Conservation (phyloP, 208 protist genomes). For the Leishmania tropica region DNA sequence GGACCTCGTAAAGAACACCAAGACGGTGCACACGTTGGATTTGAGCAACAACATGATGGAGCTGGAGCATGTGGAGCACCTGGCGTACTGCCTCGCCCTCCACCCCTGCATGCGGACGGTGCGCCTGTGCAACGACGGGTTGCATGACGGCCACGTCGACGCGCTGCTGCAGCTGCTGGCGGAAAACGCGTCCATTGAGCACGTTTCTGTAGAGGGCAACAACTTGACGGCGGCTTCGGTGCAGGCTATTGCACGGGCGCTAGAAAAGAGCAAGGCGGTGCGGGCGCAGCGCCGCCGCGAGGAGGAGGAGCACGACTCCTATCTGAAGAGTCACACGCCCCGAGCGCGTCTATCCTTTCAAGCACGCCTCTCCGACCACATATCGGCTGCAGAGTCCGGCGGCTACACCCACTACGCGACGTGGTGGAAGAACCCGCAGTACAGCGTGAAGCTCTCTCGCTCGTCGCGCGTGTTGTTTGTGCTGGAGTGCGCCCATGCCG, state of each 20-base stretch:
- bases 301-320: constrained; percentile 22
- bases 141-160: constrained; percentile 66
- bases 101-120: constrained; percentile 72
- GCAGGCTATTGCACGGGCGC: constrained; percentile 4
- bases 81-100: constrained; percentile 78
- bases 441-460: constrained; percentile 57
- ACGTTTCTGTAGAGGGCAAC: constrained; percentile 54
- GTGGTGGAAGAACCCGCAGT: constrained; percentile 90
- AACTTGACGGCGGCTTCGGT: constrained; percentile 48
- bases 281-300: constrained; percentile 17
- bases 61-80: constrained; percentile 69
- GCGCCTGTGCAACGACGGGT: constrained; percentile 53
- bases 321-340: constrained; percentile 14
- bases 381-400: constrained; percentile 56
- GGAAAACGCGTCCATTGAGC: constrained; percentile 53
- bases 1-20: constrained; percentile 83
- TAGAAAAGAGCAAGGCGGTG: constrained; percentile 17
- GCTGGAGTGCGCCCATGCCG: constrained; percentile 32
- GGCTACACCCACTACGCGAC: constrained; percentile 81
- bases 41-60: constrained; percentile 78
- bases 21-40: constrained; percentile 69
- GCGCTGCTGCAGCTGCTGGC: constrained; percentile 71
- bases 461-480: constrained; percentile 47
- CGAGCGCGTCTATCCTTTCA: constrained; percentile 25
- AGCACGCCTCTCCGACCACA: constrained; percentile 36